These are phyloP conservation scores for Casuarina equisetifolia DNA, from an alignment of 306 rosid genomes.

Conservation along the genomic window DNA sequence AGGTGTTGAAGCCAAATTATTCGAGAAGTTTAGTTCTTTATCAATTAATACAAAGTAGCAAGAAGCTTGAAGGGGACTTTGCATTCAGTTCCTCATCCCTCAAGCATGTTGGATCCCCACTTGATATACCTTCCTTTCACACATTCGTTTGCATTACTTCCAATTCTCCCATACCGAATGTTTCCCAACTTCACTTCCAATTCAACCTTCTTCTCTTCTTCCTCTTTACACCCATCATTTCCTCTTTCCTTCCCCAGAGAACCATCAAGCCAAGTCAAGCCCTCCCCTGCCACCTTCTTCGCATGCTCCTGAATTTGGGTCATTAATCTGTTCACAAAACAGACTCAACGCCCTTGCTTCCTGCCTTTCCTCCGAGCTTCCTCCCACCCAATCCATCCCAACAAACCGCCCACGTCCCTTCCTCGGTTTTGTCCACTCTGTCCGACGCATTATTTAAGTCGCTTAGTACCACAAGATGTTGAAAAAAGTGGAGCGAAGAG, in stretches of 20 bases:
- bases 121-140: conserved; percentile 26
- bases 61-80: no score
- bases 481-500: background rate
- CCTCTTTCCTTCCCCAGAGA: conserved; percentile 1
- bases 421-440: background rate
- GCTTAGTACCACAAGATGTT: background rate
- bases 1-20: no score
- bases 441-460: background rate
- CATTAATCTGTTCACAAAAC: background rate
- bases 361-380: conserved; percentile 14
- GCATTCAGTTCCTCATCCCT: background rate
- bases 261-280: background rate
- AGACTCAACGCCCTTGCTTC: background rate
- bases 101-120: conserved; percentile 14
- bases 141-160: conserved; percentile 18
- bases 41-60: no score
- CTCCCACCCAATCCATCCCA: conserved; percentile 3
- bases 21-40: no score
- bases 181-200: conserved; percentile 34
- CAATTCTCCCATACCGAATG: conserved; percentile 8
- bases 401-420: background rate
- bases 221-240: background rate
- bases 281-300: background rate
- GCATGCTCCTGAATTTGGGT: background rate
- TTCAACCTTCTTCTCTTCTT: conserved; percentile 14